Conservation (phyloP, 1,139 yeast genomes). For the Hansenula lynferdii region DNA sequence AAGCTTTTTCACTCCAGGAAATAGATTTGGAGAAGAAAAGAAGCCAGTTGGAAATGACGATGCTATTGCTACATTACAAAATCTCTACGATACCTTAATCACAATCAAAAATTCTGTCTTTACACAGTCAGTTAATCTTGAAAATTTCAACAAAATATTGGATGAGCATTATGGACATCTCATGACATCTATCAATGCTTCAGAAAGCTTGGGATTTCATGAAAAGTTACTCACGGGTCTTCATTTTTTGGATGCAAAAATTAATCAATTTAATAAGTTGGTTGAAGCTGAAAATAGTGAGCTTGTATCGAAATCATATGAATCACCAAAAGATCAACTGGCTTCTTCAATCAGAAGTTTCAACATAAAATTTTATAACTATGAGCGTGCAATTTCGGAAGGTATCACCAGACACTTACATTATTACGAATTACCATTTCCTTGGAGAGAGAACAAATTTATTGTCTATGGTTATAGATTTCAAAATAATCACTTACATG, state of each 20-base stretch:
- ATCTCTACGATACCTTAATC: constrained; percentile 26
- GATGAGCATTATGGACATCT: constrained; percentile 53
- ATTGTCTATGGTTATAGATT: constrained; percentile 85
- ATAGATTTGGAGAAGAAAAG: constrained; percentile 4
- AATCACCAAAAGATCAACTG: constrained; percentile 3
- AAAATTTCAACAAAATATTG: constrained; percentile 42
- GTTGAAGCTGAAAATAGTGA: constrained; percentile 27
- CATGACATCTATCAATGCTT: constrained; percentile 25
- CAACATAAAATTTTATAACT: constrained; percentile 46
- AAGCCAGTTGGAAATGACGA: constrained; percentile 16
- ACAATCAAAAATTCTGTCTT: constrained; percentile 21
- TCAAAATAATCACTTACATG: constrained; percentile 56
- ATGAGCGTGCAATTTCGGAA: constrained; percentile 49
- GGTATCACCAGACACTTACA: constrained; percentile 62
- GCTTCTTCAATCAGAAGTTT: constrained; percentile 27
- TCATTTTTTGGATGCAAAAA: constrained; percentile 52
- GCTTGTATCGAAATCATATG: constrained; percentile 10
- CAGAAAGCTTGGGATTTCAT: constrained; percentile 20
- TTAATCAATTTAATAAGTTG: constrained; percentile 45
- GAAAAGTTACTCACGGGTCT: constrained; percentile 48
- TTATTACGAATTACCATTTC: constrained; percentile 83
- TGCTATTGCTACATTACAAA: constrained; percentile 18
- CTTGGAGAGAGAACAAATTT: constrained; percentile 91
- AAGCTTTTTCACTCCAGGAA: constrained; percentile 38
- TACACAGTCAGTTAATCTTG: constrained; percentile 30